Base-by-base conservation (phyloP, 2,329 filamentous ascomycete genomes). In the Fusarium agapanthi region DNA sequence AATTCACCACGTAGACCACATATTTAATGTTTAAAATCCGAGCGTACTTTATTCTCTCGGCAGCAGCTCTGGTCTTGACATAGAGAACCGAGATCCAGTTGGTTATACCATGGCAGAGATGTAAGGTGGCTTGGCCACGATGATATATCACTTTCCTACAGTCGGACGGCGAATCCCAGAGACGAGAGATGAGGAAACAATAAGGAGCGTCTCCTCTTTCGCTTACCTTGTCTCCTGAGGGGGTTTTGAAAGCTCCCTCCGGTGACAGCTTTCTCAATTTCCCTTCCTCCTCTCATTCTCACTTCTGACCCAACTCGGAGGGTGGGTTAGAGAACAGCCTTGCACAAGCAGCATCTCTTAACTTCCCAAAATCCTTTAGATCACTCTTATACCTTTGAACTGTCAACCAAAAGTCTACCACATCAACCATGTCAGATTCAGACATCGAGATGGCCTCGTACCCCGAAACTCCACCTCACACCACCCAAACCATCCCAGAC, bases 281-380 rank as follows among this genome's bases (percentile, higher is more conserved):
- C 45, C 8, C 22, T 34, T 24, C n/a, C 5, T 20, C 4, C 16
- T 24, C 6, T 7, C 16, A 34, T 34, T 34, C 6, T 14, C 16
- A 7, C 30, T 32, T 24, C 16, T 20, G n/a, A 6, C 3, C 22
- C 47, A 20, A 7, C 6, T 15, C 20, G 6, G 5, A 6, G 30
- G 12, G 8, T 6, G 20, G 4, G 8, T 20, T 4, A 34, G 7
- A 5, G 9, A 34, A 4, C 0, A 8, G 9, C 3, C 4, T 30
- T 7, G 14, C 3, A 16, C 8, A 6, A 4, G 20, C 44, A 30
- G 9, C 9, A 8, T 5, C 18, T 11, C 2, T 28, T 15, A 5
- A 11, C 6, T 7, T 7, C 4, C 1, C 2, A 5, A 2, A 5
- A 30, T 2, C 1, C 6, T 2, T 18, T 0, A 50, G 1, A 24